Base-by-base conservation (phyloP, 768 basidiomycete species). In the Artomyces pyxidatus region DNA sequence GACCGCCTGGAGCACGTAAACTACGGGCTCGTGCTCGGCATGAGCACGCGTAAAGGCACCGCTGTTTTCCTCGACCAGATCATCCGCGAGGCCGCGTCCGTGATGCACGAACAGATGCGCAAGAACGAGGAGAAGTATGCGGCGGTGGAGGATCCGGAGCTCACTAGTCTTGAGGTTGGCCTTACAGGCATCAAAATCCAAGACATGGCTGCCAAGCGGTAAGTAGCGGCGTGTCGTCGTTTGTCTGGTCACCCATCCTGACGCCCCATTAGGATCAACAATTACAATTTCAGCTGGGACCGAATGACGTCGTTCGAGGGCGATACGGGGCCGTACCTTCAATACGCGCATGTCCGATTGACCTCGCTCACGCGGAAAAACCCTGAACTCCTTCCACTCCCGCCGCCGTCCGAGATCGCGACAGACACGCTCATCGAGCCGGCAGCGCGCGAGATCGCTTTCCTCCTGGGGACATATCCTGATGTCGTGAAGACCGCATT, bases 151-250 rank as follows among this genome's bases (percentile, higher is more conserved):
- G 81, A 99, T 64, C 94, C 95, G 1, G 85, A 88, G 61, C 69
- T 65, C 41, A 85, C 84, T 40, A 78, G 80, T 49, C 74, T 75
- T 54, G 88, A 95, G 65, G 83, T 97, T 42, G 96, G 94, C 17
- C 91, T 96, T 59, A 87, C 91, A 0, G 92, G 91, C 3, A 85
- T 99, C 57, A 98, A 97, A 72, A 93, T 99, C 51, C 96, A 99
- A 67, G 93, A 96, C 63, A 93, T 95, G 91, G 77, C 86, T 37
- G 91, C 90, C 12, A 95, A 91, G 65, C 74, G 92, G 92, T 92
- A 55, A 39, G 78, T 48, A 26, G 32, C 12, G 32, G 10, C 32
- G 39, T 19, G 45, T 30, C 50, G 21, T 17, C 28, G 12, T 1
- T 21, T 26, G 11, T 2, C 26, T 37, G 14, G 16, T 22, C n/a